These are phyloP conservation scores for Trichoderma aggressivum DNA, from an alignment of 2,329 filamentous ascomycete species.

Conservation along the genomic window DNA sequence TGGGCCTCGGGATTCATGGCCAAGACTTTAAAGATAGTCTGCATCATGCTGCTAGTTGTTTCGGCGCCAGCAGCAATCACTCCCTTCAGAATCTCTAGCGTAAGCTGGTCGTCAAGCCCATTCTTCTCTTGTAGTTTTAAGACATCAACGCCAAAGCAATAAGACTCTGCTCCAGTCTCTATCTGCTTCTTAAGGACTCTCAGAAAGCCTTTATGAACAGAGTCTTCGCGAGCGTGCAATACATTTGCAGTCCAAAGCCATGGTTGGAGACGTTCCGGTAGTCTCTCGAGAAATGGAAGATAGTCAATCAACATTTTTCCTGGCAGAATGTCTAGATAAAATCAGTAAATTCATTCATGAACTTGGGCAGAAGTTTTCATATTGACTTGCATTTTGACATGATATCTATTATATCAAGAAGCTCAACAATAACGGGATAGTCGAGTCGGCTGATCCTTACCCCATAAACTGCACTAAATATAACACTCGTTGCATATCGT, in stretches of 20 bases:
- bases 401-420: background rate
- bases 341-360: too few species aligned
- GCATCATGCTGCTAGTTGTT: constrained; percentile 16
- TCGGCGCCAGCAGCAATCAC: constrained; percentile 6
- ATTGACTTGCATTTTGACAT: too few species aligned
- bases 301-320: constrained; percentile 16
- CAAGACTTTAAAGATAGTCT: constrained; percentile 1
- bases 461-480: constrained; percentile 17
- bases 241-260: constrained; percentile 7
- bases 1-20: constrained; percentile 3
- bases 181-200: background rate
- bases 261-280: constrained; percentile 14
- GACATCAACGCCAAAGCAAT: constrained; percentile 5
- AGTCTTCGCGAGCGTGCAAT: background rate
- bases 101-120: background rate
- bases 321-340: background rate
- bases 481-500: constrained; percentile 18
- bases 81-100: background rate
- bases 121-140: background rate
- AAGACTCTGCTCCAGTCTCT: background rate
- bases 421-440: background rate
- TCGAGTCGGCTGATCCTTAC: background rate
- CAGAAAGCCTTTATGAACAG: background rate
- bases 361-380: too few species aligned
- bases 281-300: constrained; percentile 15